Evolutionary conservation across 2,329 filamentous ascomycete species (phyloP).

Genomic region (Hymenotorrendiella dingleyae): DNA sequence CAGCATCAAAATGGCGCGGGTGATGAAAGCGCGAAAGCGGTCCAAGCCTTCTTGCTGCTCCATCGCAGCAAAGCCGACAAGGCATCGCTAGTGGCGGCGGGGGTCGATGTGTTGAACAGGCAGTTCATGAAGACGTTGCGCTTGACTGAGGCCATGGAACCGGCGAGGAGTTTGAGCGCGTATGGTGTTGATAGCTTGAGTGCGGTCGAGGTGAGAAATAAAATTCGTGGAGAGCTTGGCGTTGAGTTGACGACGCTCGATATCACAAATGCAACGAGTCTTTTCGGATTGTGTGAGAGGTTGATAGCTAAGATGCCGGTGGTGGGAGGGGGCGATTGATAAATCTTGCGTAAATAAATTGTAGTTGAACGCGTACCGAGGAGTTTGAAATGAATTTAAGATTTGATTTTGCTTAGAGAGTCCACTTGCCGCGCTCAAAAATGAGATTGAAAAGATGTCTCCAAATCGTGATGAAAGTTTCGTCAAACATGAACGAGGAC

Average conservation of each 20-base stretch:
- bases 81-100: constrained; percentile 12
- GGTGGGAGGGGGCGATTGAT: neutral
- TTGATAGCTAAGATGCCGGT: constrained; percentile 13
- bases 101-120: constrained; percentile 19
- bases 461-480: no score
- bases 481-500: no score
- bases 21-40: constrained; percentile 17
- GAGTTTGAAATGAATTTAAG: no score
- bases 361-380: no score
- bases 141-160: constrained; percentile 22
- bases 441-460: no score
- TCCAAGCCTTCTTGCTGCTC: constrained; percentile 12
- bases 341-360: no score
- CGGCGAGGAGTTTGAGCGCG: constrained; percentile 18
- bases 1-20: constrained; percentile 12
- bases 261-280: constrained; percentile 25
- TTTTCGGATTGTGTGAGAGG: constrained; percentile 27
- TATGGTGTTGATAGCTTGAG: constrained; percentile 43
- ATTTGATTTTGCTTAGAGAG: no score
- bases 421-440: no score
- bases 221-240: constrained; percentile 38
- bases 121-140: constrained; percentile 25
- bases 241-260: constrained; percentile 27
- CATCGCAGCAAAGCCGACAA: constrained; percentile 14
- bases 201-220: constrained; percentile 44